These are phyloP conservation scores for Guillardia theta DNA, from an alignment of 78 protist species.

Conservation along the genomic window DNA sequence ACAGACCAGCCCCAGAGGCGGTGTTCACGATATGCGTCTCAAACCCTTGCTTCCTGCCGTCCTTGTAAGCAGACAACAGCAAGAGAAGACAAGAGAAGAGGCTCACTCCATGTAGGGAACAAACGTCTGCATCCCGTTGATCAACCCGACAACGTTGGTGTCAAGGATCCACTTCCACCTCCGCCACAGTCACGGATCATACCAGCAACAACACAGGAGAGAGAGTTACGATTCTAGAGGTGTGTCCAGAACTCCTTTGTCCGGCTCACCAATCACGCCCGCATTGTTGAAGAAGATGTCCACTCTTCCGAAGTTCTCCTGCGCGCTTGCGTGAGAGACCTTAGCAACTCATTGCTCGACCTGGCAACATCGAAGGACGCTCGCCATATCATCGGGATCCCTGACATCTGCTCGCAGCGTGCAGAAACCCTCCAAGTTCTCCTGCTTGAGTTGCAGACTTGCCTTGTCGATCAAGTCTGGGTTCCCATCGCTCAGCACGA, in stretches of 20 bases:
- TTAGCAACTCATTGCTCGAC: background rate
- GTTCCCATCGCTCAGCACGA: background rate
- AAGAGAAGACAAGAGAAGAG: too few relatives aligned
- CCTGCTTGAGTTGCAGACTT: too few relatives aligned
- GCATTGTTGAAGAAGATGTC: slow-evolving; percentile 35
- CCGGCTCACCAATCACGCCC: slow-evolving; percentile 17
- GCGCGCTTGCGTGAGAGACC: too few relatives aligned
- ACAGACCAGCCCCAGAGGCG: background rate
- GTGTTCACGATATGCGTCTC: background rate
- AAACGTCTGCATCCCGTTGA: background rate
- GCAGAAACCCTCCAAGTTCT: background rate
- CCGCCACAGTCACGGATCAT: background rate
- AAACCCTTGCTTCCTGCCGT: too few relatives aligned
- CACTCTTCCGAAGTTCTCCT: background rate
- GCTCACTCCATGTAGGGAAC: background rate
- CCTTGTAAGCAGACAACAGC: too few relatives aligned
- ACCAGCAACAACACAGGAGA: background rate
- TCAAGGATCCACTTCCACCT: background rate
- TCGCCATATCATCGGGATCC: background rate
- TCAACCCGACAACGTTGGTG: background rate
- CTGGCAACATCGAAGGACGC: background rate
- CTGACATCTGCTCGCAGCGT: background rate
- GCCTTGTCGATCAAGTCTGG: background rate
- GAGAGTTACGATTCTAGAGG: background rate
- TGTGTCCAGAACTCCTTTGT: background rate